phyloP scores from a whole-genome alignment of 2,329 filamentous ascomycete species.

The Fusarium sp. region DNA sequence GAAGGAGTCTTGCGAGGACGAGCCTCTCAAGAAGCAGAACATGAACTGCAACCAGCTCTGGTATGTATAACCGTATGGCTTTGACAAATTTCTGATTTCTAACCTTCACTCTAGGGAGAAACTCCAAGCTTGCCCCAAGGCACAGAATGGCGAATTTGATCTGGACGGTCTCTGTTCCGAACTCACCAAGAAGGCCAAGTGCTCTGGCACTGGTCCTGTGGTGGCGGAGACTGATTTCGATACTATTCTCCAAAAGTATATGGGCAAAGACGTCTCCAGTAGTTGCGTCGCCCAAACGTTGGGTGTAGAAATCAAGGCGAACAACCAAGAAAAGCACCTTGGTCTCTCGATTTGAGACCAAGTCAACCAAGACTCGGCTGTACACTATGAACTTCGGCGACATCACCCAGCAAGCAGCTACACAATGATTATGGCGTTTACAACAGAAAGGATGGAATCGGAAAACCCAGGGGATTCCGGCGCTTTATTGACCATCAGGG shows the following conservation, averaged over 20 bases:
- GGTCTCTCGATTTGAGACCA: slow-evolving; percentile 36
- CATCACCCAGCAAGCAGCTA: slow-evolving; percentile 42
- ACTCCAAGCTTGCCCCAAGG: slow-evolving; percentile 87
- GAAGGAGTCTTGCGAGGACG: slow-evolving; percentile 79
- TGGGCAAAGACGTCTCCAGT: slow-evolving; percentile 61
- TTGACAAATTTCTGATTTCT: slow-evolving; percentile 40
- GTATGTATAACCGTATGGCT: slow-evolving; percentile 67
- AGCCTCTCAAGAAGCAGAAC: slow-evolving; percentile 69
- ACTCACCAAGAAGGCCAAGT: slow-evolving; percentile 95
- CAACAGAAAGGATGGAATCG: slow-evolving; percentile 46
- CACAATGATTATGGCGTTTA: slow-evolving; percentile 48
- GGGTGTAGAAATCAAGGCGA: slow-evolving; percentile 67
- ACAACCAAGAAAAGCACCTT: slow-evolving; percentile 39
- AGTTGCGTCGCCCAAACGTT: slow-evolving; percentile 63
- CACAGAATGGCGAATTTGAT: slow-evolving; percentile 92
- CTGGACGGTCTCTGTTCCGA: slow-evolving; percentile 94
- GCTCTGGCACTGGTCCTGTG: slow-evolving; percentile 90
- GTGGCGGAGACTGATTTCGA: slow-evolving; percentile 93
- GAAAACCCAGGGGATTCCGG: slow-evolving; percentile 43
- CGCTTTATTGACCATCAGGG: slow-evolving; percentile 31
- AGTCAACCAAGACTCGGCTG: slow-evolving; percentile 37
- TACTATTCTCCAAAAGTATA: slow-evolving; percentile 77
- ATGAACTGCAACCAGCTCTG: slow-evolving; percentile 94
- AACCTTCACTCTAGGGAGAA: slow-evolving; percentile 81
- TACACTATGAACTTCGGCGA: slow-evolving; percentile 44